Evolutionary conservation across 306 rosid genomes (phyloP).

Genomic region (Rubus idaeus): DNA sequence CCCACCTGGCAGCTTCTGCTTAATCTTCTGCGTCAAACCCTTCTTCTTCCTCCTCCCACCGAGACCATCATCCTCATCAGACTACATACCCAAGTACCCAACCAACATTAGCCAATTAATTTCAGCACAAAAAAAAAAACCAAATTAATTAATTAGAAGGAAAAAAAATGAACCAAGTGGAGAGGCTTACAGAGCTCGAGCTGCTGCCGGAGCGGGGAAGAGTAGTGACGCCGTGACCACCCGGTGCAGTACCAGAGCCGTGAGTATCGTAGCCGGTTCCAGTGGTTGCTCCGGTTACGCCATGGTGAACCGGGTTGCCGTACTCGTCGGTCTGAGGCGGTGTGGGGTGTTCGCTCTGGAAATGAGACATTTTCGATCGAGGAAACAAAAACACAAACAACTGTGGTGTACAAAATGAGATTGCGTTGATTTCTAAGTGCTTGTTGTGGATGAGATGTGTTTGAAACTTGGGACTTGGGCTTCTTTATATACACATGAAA

Average conservation of each 20-base stretch:
- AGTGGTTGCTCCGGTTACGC: not conserved
- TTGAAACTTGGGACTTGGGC: no score
- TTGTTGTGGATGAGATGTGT: not conserved
- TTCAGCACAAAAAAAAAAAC: not conserved
- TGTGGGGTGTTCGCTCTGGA: conserved; percentile 19
- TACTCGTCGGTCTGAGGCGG: conserved; percentile 22
- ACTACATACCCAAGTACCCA: conserved; percentile 14
- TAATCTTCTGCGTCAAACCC: conserved; percentile 46
- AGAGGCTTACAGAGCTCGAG: conserved; percentile 47
- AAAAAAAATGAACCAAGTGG: no score
- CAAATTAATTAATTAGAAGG: no score
- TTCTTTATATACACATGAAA: no score
- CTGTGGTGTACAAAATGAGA: not conserved
- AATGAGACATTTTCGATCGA: conserved; percentile 29
- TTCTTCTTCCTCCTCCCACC: conserved; percentile 66
- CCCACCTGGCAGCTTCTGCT: conserved; percentile 36
- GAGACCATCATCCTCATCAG: conserved; percentile 54
- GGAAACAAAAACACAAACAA: not conserved
- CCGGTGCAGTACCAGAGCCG: not conserved
- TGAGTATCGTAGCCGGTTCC: not conserved
- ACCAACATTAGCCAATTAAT: not conserved
- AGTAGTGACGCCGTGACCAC: not conserved
- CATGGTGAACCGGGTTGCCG: conserved; percentile 1
- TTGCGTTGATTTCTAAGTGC: not conserved
- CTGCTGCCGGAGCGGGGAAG: conserved; percentile 49